Evolutionary conservation across 768 basidiomycete species (phyloP).

Genomic region (Infundibulicybe gibba): DNA sequence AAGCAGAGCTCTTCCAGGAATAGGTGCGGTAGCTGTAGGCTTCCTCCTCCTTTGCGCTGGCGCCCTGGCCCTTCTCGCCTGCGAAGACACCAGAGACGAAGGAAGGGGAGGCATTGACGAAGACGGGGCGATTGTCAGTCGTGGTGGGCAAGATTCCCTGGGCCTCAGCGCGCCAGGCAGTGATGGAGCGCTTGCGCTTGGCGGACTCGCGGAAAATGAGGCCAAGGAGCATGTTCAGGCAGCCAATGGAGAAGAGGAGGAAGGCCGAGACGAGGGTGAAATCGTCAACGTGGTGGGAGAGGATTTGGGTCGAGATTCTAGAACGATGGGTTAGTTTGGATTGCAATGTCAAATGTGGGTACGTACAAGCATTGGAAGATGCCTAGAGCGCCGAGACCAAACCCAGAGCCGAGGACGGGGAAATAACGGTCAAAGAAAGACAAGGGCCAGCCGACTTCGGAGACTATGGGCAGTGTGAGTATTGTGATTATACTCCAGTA

Average conservation of each 20-base stretch:
- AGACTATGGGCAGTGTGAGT: constrained; percentile 32
- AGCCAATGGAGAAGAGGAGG: constrained; percentile 80
- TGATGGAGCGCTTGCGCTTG: constrained; percentile 64
- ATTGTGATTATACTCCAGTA: background rate
- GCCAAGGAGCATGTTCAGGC: constrained; percentile 78
- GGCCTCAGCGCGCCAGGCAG: constrained; percentile 57
- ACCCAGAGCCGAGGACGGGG: constrained; percentile 83
- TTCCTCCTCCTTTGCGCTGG: constrained; percentile 2
- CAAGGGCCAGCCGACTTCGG: constrained; percentile 77
- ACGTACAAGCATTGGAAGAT: constrained; percentile 82
- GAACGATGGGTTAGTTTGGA: background rate
- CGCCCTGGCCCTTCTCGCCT: constrained; percentile 17
- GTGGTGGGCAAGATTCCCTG: constrained; percentile 55
- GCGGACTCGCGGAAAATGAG: constrained; percentile 72
- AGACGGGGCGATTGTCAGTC: constrained; percentile 29
- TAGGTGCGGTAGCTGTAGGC: constrained; percentile 20
- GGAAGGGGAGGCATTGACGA: constrained; percentile 27
- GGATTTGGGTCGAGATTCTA: constrained; percentile 65
- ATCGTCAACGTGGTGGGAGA: constrained; percentile 75
- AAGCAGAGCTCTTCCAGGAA: constrained; percentile 21
- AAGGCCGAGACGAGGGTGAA: constrained; percentile 87
- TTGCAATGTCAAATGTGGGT: background rate
- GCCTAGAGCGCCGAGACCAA: constrained; percentile 86
- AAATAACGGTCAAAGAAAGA: constrained; percentile 84
- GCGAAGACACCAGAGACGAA: constrained; percentile 28